Evolutionary conservation across 768 basidiomycete genomes (phyloP).

Genomic region (Sporobolomyces pararoseus): DNA sequence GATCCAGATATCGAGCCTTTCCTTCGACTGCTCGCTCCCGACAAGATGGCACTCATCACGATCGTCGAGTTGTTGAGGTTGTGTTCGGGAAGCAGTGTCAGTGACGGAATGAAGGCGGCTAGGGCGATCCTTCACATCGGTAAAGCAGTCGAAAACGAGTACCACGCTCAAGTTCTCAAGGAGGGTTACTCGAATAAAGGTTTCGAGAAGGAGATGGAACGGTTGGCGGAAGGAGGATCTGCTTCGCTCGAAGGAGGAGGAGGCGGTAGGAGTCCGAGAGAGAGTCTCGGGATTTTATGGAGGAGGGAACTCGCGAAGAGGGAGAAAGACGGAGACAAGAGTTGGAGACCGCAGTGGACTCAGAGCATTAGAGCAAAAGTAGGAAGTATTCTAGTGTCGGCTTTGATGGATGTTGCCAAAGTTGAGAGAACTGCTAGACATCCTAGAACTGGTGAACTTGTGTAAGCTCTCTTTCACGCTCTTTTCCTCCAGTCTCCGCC

Average conservation of each 20-base stretch:
- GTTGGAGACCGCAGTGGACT: slow-evolving; percentile 73
- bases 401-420: slow-evolving; percentile 76
- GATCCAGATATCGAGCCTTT: slow-evolving; percentile 61
- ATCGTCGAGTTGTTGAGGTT: slow-evolving; percentile 84
- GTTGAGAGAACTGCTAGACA: slow-evolving; percentile 55
- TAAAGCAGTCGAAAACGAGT: slow-evolving; percentile 80
- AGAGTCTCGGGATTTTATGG: slow-evolving; percentile 36
- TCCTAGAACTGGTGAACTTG: slow-evolving; percentile 59
- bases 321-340: slow-evolving; percentile 63
- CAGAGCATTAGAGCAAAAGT: slow-evolving; percentile 69
- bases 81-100: slow-evolving; percentile 65
- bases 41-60: slow-evolving; percentile 78
- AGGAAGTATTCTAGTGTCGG: slow-evolving; percentile 76
- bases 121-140: slow-evolving; percentile 76
- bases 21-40: slow-evolving; percentile 66
- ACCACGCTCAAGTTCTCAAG: slow-evolving; percentile 71
- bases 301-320: slow-evolving; percentile 47
- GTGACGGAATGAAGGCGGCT: slow-evolving; percentile 82
- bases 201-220: slow-evolving; percentile 40
- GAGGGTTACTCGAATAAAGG: slow-evolving; percentile 40
- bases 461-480: slow-evolving; percentile 47
- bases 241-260: slow-evolving; percentile 24
- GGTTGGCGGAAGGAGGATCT: slow-evolving; percentile 4
- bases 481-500: background rate
- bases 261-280: slow-evolving; percentile 58